Percentiles rank a stretch among this genome's conserved stretches.
Evolutionary conservation across 73 alveolate species (phyloP).

Genomic region (Blepharisma stoltei): DNA sequence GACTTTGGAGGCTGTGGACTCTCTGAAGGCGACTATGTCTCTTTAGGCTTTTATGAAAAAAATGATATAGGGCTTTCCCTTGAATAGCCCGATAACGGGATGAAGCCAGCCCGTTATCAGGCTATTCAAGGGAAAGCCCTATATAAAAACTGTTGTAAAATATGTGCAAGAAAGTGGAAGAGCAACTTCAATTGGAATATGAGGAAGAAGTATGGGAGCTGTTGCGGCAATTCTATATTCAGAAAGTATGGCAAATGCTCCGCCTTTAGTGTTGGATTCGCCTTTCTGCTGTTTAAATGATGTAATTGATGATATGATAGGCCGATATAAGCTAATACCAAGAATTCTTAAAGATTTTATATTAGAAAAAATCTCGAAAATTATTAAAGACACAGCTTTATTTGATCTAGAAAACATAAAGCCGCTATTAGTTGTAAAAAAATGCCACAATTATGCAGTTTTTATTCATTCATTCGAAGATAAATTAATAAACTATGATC

Average conservation of each 20-base stretch:
- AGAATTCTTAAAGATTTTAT: slow-evolving; percentile 42
- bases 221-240: slow-evolving; percentile 64
- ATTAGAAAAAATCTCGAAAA: slow-evolving; percentile 33
- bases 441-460: slow-evolving; percentile 82
- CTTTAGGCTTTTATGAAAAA: slow-evolving; percentile 65
- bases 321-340: slow-evolving; percentile 55
- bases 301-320: slow-evolving; percentile 51
- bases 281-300: slow-evolving; percentile 55
- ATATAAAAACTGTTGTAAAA: slow-evolving; percentile 49
- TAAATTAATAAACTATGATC: slow-evolving; percentile 72
- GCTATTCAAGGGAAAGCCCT: too few relatives aligned
- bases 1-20: slow-evolving; percentile 70
- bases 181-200: slow-evolving; percentile 57
- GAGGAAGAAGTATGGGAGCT: slow-evolving; percentile 84
- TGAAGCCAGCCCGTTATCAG: too few relatives aligned
- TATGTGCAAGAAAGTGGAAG: slow-evolving; percentile 43
- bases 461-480: slow-evolving; percentile 75
- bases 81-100: too few relatives aligned
- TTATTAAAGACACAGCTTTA: slow-evolving; percentile 48
- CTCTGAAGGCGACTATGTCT: slow-evolving; percentile 63
- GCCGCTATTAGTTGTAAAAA: slow-evolving; percentile 68
- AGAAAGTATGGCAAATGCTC: slow-evolving; percentile 62
- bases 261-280: slow-evolving; percentile 63
- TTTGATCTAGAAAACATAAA: slow-evolving; percentile 50
- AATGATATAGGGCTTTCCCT: too few relatives aligned